Conservation (phyloP, 2,329 filamentous ascomycete species). For the Tricladium varicosporioides region DNA sequence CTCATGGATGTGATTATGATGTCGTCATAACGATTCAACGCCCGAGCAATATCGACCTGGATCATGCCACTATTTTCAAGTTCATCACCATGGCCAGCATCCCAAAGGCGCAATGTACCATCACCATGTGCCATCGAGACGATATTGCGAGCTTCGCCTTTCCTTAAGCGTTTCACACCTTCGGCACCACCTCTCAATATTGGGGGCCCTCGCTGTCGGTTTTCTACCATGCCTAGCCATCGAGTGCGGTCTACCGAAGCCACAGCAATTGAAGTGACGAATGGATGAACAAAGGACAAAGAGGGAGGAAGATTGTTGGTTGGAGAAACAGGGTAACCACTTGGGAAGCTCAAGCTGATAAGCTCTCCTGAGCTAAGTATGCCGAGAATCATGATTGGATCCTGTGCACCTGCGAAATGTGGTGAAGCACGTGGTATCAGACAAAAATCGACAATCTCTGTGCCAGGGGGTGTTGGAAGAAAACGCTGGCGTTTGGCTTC, state of each 20-base stretch:
- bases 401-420: slow-evolving; percentile 82
- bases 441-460: slow-evolving; percentile 77
- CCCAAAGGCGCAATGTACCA: slow-evolving; percentile 89
- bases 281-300: slow-evolving; percentile 85
- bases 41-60: slow-evolving; percentile 83
- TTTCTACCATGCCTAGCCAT: slow-evolving; percentile 92
- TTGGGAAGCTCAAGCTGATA: slow-evolving; percentile 87
- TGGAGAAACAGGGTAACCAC: slow-evolving; percentile 83
- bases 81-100: slow-evolving; percentile 86
- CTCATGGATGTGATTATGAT: slow-evolving; percentile 77
- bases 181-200: slow-evolving; percentile 79
- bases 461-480: slow-evolving; percentile 73
- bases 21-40: slow-evolving; percentile 74
- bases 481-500: slow-evolving; percentile 70
- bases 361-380: slow-evolving; percentile 84
- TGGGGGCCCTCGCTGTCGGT: slow-evolving; percentile 71
- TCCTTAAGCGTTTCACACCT: slow-evolving; percentile 64
- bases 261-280: slow-evolving; percentile 71
- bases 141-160: slow-evolving; percentile 80
- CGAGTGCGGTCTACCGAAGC: slow-evolving; percentile 71
- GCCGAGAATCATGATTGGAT: slow-evolving; percentile 81
- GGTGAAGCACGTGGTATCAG: slow-evolving; percentile 80
- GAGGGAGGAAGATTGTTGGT: slow-evolving; percentile 92
- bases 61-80: slow-evolving; percentile 81
- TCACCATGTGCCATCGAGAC: slow-evolving; percentile 87